These are phyloP conservation scores for Pythium scleroteichum DNA, from an alignment of 352 stramenopile genomes.

Conservation along the genomic window DNA sequence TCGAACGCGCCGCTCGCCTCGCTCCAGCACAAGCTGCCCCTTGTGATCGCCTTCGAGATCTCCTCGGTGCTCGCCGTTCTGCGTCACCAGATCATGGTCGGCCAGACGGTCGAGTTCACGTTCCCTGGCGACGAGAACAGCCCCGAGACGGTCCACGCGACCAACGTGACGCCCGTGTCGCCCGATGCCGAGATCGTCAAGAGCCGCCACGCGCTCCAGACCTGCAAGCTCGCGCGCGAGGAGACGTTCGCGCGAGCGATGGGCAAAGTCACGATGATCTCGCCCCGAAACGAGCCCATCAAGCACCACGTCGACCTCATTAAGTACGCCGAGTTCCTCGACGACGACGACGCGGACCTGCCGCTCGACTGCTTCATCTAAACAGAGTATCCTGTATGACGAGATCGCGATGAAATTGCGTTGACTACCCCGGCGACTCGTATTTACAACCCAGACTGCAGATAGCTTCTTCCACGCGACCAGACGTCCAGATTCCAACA, in stretches of 20 bases:
- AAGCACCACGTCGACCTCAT: slow-evolving; percentile 81
- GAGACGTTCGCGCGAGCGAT: slow-evolving; percentile 77
- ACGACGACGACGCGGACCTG: slow-evolving; percentile 40
- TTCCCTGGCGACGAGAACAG: slow-evolving; percentile 39
- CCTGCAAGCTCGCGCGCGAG: slow-evolving; percentile 74
- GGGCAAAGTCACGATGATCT: slow-evolving; percentile 76
- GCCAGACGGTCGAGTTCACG: slow-evolving; percentile 71
- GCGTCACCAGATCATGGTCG: slow-evolving; percentile 55
- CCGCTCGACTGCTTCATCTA: slow-evolving; percentile 67
- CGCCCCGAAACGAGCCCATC: slow-evolving; percentile 72
- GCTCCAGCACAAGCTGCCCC: slow-evolving; percentile 44
- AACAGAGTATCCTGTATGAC: neutral
- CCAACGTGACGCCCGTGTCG: slow-evolving; percentile 62
- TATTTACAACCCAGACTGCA: slow-evolving; percentile 2
- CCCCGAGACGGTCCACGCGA: slow-evolving; percentile 35
- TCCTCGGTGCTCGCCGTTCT: slow-evolving; percentile 40
- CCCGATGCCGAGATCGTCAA: slow-evolving; percentile 65
- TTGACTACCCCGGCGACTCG: too few species aligned
- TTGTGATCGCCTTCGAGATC: slow-evolving; percentile 73
- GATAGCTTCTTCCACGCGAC: neutral
- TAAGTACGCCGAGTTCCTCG: slow-evolving; percentile 80
- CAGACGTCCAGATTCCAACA: neutral
- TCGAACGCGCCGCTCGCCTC: slow-evolving; percentile 1
- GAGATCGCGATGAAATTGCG: neutral
- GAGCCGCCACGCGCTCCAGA: slow-evolving; percentile 66